These are phyloP conservation scores for Botrytis tulipae DNA, from an alignment of 2,329 filamentous ascomycete genomes.

Conservation along the genomic window DNA sequence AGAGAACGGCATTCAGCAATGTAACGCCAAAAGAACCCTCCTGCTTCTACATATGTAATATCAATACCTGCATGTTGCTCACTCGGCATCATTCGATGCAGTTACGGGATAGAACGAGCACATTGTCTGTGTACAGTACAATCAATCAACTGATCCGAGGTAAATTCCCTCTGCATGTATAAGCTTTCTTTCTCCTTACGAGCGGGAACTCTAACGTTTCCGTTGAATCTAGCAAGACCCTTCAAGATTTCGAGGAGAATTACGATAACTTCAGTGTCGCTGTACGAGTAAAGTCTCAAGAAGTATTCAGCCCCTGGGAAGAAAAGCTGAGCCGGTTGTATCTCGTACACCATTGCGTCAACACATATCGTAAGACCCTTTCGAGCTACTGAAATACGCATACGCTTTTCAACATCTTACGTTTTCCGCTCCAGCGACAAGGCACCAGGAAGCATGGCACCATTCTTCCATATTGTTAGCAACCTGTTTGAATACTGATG, in stretches of 20 bases:
- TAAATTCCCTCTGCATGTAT: background rate
- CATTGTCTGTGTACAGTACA: background rate
- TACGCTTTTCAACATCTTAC: constrained; percentile 1
- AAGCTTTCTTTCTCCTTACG: background rate
- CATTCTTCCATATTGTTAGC: background rate
- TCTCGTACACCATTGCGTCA: background rate
- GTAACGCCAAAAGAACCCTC: background rate
- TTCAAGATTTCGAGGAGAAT: background rate
- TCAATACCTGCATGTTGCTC: background rate
- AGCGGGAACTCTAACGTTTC: background rate
- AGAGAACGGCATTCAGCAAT: background rate
- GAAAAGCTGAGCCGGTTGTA: background rate
- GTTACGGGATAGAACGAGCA: background rate
- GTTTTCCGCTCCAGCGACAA: background rate
- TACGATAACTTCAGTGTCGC: background rate
- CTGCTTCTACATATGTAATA: background rate
- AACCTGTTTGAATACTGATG: background rate
- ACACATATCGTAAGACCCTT: background rate
- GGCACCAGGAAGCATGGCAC: background rate
- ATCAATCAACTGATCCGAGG: background rate
- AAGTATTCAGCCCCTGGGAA: background rate
- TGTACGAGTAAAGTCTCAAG: background rate
- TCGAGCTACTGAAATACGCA: background rate
- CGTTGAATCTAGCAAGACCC: background rate
- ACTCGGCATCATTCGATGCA: constrained; percentile 5